Conservation (phyloP, 768 basidiomycete species). For the Pulveroboletus sp. region DNA sequence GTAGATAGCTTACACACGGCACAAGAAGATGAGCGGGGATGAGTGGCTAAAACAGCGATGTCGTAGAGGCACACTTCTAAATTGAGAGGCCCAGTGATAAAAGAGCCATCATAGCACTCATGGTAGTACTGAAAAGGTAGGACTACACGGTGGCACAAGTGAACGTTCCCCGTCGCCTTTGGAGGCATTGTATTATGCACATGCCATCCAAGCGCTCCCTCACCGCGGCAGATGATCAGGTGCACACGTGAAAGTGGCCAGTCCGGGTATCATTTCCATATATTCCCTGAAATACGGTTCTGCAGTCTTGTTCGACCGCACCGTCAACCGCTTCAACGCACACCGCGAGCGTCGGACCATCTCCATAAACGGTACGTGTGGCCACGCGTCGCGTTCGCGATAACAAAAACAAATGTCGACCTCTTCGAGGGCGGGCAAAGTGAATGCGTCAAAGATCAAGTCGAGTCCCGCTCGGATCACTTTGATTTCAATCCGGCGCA, state of each 20-base stretch:
- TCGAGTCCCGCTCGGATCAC: conserved; percentile 25
- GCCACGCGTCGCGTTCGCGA: conserved; percentile 27
- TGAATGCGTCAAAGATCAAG: conserved; percentile 15
- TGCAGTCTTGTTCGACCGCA: conserved; percentile 23
- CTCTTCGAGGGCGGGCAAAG: conserved; percentile 27
- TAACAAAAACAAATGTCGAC: conserved; percentile 30
- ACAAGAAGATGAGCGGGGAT: too few relatives aligned
- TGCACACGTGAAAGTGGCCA: conserved; percentile 14
- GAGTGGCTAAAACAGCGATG: too few relatives aligned
- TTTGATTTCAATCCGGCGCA: conserved; percentile 29
- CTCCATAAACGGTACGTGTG: conserved; percentile 21
- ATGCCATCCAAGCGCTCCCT: not conserved
- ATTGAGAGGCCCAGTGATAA: not conserved
- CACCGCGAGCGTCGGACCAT: conserved; percentile 25
- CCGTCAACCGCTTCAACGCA: conserved; percentile 18
- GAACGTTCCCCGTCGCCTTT: not conserved
- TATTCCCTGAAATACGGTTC: conserved; percentile 22
- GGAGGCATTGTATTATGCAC: not conserved
- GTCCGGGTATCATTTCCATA: conserved; percentile 15
- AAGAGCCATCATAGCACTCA: not conserved
- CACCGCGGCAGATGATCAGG: not conserved
- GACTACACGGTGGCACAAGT: not conserved
- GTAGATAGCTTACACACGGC: too few relatives aligned
- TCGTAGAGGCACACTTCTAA: not conserved
- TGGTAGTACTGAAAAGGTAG: not conserved